Evolutionary conservation across 1,284 basidiomycete species (phyloP), one percentile per base, ranked within the genome.

Genomic region (Ustilago loliicola): DNA sequence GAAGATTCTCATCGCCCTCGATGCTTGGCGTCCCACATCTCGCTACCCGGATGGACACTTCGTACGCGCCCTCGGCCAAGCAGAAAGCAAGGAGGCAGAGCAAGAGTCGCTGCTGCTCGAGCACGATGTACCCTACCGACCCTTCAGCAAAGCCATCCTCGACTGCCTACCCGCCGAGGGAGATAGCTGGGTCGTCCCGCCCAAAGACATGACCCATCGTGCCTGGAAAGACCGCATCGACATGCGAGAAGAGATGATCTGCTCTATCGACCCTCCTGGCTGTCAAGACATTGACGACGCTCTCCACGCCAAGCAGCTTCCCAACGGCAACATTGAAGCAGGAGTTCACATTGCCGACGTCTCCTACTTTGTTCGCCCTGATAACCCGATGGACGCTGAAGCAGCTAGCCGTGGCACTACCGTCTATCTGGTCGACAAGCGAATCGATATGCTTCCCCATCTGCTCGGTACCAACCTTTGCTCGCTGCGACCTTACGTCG

Each of bases 251-350:
- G 87, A 98, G 81, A 89, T 93, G 53, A 91, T 99, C 54, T 99
- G 97, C 87, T 96, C 94, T 83, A 99, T 99, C 81, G 97, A 99
- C 88, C 96, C 96, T 2, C 95, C 85, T 93, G 95, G 92, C 42
- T 99, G 97, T 87, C 95, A 98, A 85, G 97, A 99, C 88, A 99
- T 99, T 50, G 97, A 99, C 85, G 97, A 99, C 87, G 97, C 97
- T 0, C 88, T 99, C n/a, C 97, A 99, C 87, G 97, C 97, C 10
- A 90, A 93, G 61, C 89, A 87, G 54, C 88, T 99, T 30, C 91
- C 94, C 0, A 98, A 97, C 83, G 96, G 96, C 2, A 96, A 97
- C 86, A 94, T 98, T 72, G 94, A 99, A 86, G 95, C 95, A 32
- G 97, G 97, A 58, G 97, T 99, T 77, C 96, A 99, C 87, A 99